Evolutionary conservation across 495 filamentous ascomycete genomes (phyloP).

Genomic region (Aspergillus saccharolyticus): DNA sequence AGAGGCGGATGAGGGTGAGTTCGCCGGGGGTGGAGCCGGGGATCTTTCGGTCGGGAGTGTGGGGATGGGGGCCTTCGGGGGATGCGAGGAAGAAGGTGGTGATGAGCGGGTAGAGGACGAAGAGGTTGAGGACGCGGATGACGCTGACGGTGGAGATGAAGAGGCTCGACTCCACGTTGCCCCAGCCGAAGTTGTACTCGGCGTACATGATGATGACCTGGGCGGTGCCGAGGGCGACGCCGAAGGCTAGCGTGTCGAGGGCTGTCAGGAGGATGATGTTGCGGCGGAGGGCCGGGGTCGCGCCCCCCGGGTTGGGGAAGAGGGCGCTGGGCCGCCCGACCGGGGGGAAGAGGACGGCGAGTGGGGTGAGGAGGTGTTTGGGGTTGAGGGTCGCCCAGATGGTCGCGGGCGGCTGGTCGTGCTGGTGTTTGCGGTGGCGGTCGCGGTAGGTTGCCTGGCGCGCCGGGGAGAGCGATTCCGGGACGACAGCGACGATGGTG

Average conservation of each 20-base stretch:
- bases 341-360: slow-evolving; percentile 72
- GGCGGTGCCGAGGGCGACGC: slow-evolving; percentile 74
- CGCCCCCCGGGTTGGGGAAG: slow-evolving; percentile 60
- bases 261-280: slow-evolving; percentile 77
- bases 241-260: slow-evolving; percentile 73
- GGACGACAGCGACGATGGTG: slow-evolving; percentile 63
- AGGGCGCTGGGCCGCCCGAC: slow-evolving; percentile 51
- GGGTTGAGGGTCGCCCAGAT: slow-evolving; percentile 32
- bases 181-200: slow-evolving; percentile 75
- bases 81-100: slow-evolving; percentile 67
- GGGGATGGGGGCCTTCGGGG: slow-evolving; percentile 38
- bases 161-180: slow-evolving; percentile 64
- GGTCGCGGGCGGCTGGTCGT: slow-evolving; percentile 11
- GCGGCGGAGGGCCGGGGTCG: slow-evolving; percentile 56
- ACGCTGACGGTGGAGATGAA: slow-evolving; percentile 75
- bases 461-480: slow-evolving; percentile 72
- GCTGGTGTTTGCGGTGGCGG: slow-evolving; percentile 44
- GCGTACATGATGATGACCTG: slow-evolving; percentile 76
- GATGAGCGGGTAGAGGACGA: slow-evolving; percentile 67
- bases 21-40: slow-evolving; percentile 77
- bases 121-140: slow-evolving; percentile 66
- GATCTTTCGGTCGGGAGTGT: slow-evolving; percentile 39
- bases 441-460: slow-evolving; percentile 64
- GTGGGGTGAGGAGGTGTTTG: slow-evolving; percentile 64
- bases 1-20: slow-evolving; percentile 65